phyloP scores from a whole-genome alignment of 768 basidiomycete species.

The Boletus barrowsii region DNA sequence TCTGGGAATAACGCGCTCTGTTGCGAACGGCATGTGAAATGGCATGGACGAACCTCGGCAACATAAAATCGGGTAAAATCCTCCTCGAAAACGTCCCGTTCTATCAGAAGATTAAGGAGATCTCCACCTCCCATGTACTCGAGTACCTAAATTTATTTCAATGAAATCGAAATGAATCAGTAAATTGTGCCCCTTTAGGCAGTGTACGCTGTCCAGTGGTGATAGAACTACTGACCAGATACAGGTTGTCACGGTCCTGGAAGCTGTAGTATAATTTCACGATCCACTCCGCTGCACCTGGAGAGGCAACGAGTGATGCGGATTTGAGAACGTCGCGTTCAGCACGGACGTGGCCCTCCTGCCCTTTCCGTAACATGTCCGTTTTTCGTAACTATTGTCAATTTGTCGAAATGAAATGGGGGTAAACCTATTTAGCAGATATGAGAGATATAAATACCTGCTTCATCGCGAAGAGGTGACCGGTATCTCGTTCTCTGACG shows the following conservation, averaged over 20 bases:
- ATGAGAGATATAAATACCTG: slow-evolving; percentile 56
- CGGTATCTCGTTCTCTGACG: slow-evolving; percentile 76
- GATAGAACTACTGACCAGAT: slow-evolving; percentile 66
- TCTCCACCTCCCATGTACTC: slow-evolving; percentile 98
- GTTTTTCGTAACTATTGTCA: slow-evolving; percentile 67
- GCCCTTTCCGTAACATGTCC: slow-evolving; percentile 94
- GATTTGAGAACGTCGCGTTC: slow-evolving; percentile 93
- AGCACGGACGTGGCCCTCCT: slow-evolving; percentile 95
- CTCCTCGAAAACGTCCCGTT: slow-evolving; percentile 87
- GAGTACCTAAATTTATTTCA: slow-evolving; percentile 57
- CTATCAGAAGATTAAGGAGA: slow-evolving; percentile 92
- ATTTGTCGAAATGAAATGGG: slow-evolving; percentile 25
- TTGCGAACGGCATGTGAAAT: slow-evolving; percentile 18
- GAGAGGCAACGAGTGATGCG: slow-evolving; percentile 75
- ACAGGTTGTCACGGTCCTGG: slow-evolving; percentile 92
- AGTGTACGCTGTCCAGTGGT: slow-evolving; percentile 22
- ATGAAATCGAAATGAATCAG: slow-evolving; percentile 61
- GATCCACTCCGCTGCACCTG: slow-evolving; percentile 86
- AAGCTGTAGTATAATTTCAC: slow-evolving; percentile 91
- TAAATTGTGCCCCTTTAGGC: slow-evolving; percentile 26
- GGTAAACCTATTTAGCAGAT: slow-evolving; percentile 25
- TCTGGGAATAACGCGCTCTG: slow-evolving; percentile 48
- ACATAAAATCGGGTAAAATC: slow-evolving; percentile 91
- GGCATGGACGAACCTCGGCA: slow-evolving; percentile 64
- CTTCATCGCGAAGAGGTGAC: slow-evolving; percentile 93